Evolutionary conservation across 2,329 filamentous ascomycete species (phyloP), one percentile per base, ranked within the genome.

Genomic region (Fusarium sp.): DNA sequence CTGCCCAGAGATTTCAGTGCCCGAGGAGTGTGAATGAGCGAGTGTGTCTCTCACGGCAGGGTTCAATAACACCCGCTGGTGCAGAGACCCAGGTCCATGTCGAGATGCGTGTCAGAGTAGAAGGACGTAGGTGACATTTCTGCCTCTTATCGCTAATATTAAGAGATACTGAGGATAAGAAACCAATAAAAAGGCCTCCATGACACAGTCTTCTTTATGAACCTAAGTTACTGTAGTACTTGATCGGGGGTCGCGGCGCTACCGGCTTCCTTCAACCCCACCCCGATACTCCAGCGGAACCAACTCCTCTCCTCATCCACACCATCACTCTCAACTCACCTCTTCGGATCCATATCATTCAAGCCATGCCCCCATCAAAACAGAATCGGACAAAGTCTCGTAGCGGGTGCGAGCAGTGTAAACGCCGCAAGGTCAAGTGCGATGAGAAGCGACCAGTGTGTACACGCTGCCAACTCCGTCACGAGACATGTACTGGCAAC

Each of bases 401-500:
- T 14, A 52, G 27, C 10, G 60, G 60, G 13, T 63, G 60, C 22
- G 45, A 63, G 31, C 45, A 63, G 11, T 63, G 60, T 33, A 63
- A 63, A 27, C 18, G 43, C 10, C 27, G 60, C 27, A 63, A 63
- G 43, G 60, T 52, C 29, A 45, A 45, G 24, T 63, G 45, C 43
- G 60, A 63, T 11, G 43, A 52, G 43, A 52, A 63, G 14, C 11
- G 18, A 3, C 60, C 60, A 1, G 27, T 22, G 1, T 63, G 60
- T 11, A 35, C 45, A 14, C 20, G 60, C 35, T 63, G 60, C 29
- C 24, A 29, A 14, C 20, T 45, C 8, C 60, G 60, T 22, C 13
- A n/a, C 6, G 60, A 63, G 31, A 52, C 60, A 8, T 63, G 60
- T 31, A 63, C 45, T 13, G 60, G 60, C n/a, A 63, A 63, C 43